Conservation (phyloP, 345 rosid species). For the Odontarrhena argentea region DNA sequence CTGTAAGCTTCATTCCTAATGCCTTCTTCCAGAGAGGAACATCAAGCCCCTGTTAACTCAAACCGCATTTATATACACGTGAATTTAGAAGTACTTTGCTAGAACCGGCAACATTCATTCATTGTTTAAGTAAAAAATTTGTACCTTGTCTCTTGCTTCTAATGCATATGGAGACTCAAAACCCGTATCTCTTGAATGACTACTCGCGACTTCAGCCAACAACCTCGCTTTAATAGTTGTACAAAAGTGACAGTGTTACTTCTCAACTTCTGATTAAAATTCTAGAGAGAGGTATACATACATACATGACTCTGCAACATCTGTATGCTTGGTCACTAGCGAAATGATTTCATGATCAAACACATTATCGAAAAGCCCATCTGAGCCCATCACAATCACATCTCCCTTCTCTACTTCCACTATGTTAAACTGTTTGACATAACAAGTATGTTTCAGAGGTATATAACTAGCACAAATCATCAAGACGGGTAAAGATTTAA, state of each 20-base stretch:
- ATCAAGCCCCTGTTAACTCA: slow-evolving; percentile 60
- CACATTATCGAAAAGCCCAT: slow-evolving; percentile 87
- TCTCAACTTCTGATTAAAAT: slow-evolving; percentile 13
- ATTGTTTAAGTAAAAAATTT: neutral
- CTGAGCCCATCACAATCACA: slow-evolving; percentile 78
- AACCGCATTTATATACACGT: neutral
- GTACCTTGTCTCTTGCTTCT: slow-evolving; percentile 81
- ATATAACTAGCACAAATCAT: neutral
- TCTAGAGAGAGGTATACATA: neutral
- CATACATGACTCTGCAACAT: slow-evolving; percentile 57
- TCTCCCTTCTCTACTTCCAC: slow-evolving; percentile 68
- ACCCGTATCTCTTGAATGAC: slow-evolving; percentile 59
- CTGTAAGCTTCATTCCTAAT: slow-evolving; percentile 80
- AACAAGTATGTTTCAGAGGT: slow-evolving; percentile 17
- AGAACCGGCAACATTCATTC: neutral
- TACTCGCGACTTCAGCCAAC: slow-evolving; percentile 71
- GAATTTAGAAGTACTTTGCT: neutral
- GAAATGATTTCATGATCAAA: slow-evolving; percentile 81
- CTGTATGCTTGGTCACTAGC: slow-evolving; percentile 40
- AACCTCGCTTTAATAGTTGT: slow-evolving; percentile 66
- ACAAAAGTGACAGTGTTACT: slow-evolving; percentile 25
- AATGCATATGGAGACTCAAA: slow-evolving; percentile 85
- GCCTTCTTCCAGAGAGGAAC: slow-evolving; percentile 86
- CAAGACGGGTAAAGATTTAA: neutral
- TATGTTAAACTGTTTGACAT: slow-evolving; percentile 57